These are phyloP conservation scores for Chrysosphaeria jannelii DNA, from an alignment of 2,329 filamentous ascomycete species.

Conservation along the genomic window DNA sequence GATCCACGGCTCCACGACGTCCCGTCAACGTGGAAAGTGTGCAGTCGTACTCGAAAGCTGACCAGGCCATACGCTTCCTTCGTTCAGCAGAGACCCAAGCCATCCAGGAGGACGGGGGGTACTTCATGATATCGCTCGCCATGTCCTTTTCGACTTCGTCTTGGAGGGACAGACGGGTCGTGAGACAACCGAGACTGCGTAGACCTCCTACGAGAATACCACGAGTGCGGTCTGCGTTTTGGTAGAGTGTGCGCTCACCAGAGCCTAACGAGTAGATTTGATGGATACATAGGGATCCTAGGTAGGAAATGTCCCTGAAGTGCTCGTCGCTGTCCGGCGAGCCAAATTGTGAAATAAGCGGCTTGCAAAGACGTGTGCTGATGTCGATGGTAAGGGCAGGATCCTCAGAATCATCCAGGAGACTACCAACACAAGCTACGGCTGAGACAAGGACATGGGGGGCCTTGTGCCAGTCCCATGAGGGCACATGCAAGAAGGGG, in stretches of 20 bases:
- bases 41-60: constrained; percentile 9
- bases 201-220: constrained; percentile 7
- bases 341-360: constrained; percentile 8
- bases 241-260: constrained; percentile 8
- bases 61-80: constrained; percentile 7
- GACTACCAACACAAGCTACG: constrained; percentile 8
- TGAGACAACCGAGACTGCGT: constrained; percentile 7
- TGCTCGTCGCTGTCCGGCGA: constrained; percentile 6
- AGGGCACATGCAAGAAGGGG: constrained; percentile 8
- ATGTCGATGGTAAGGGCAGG: constrained; percentile 5
- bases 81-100: constrained; percentile 6
- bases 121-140: background rate
- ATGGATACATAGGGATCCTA: constrained; percentile 8
- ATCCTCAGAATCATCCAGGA: constrained; percentile 4
- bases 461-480: constrained; percentile 5
- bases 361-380: constrained; percentile 7
- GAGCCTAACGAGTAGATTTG: constrained; percentile 9
- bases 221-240: constrained; percentile 7
- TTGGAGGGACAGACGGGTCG: constrained; percentile 3
- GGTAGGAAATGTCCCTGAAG: constrained; percentile 6
- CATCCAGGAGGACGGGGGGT: constrained; percentile 4
- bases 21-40: constrained; percentile 8
- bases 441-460: constrained; percentile 7
- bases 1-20: constrained; percentile 7
- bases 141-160: constrained; percentile 1